Evolutionary conservation across 2,329 filamentous ascomycete species (phyloP), one percentile per base, ranked within the genome.

Genomic region (Fonsecaea pedrosoi): DNA sequence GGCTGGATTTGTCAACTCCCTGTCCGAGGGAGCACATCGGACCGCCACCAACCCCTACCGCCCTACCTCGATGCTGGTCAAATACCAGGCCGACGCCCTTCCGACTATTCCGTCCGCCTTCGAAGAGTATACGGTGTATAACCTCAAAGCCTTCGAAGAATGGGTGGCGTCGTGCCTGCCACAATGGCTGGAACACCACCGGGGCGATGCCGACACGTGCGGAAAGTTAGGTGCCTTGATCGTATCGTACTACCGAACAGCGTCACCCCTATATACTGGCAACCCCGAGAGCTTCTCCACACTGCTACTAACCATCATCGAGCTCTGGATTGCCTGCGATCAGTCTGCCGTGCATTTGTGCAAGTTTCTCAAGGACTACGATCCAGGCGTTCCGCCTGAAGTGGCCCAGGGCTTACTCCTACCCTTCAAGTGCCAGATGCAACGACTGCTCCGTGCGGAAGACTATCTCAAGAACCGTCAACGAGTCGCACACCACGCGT

Each of bases 341-440:
- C 40, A 40, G 34, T 66, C 64, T 40, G 50, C 64, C 0, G 1
- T 66, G 21, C 21, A 57, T 30, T 25, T 25, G 2, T 66, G 50
- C 40, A 10, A 45, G n/a, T 30, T 66, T 37, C 59, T 66, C 12
- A 15, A 30, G 53, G 64, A 62, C 30, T 66, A 66, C 35, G 50
- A 66, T 38, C 57, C 53, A 5, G 58, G 64, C 25, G 13, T 66
- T 13, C 64, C 59, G 5, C 50, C 45, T 3, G 38, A 42, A 45
- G n/a, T 70, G 0, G 72, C 73, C 48, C 45, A 71, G 13, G 67
- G 69, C 0, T 67, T 76, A 12, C 8, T 76, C 32, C 40, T 75
- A 6, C 73, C 72, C 13, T 68, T 60, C 15, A 62, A 50, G 55
- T 71, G 65, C 12, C 72, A 75, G 42, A 72, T 76, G 70, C 18